A percentile compares a stretch with the other conserved stretches of the same genome.
These are phyloP conservation scores for Arthrobotrys sinensis DNA, from an alignment of 2,329 filamentous ascomycete genomes.

Conservation along the genomic window DNA sequence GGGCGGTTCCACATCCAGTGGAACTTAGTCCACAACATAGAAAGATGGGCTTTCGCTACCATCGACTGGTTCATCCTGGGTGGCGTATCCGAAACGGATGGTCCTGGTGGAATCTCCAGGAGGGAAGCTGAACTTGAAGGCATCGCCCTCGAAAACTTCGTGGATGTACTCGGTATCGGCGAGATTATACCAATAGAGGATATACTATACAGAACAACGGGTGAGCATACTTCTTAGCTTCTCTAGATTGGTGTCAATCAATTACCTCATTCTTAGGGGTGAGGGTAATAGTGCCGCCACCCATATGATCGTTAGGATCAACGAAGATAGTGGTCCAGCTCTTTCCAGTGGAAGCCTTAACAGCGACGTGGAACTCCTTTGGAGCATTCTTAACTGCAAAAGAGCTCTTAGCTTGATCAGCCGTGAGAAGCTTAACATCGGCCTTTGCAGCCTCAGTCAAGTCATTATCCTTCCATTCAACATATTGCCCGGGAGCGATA, in stretches of 20 bases:
- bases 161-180: conserved; percentile 27
- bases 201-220: neutral
- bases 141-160: conserved; percentile 25
- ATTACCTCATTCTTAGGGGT: conserved; percentile 36
- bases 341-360: conserved; percentile 22
- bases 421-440: conserved; percentile 2
- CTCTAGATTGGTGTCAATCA: neutral
- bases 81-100: conserved; percentile 29
- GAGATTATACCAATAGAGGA: conserved; percentile 28
- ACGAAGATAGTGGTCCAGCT: conserved; percentile 29
- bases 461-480: conserved; percentile 29
- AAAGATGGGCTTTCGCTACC: conserved; percentile 8
- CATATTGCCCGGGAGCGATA: conserved; percentile 17
- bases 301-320: conserved; percentile 28
- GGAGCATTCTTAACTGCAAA: conserved; percentile 37
- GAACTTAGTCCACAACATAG: neutral
- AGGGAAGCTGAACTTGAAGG: conserved; percentile 26
- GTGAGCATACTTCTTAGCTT: neutral
- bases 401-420: conserved; percentile 12
- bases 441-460: conserved; percentile 10
- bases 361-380: conserved; percentile 18
- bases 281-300: conserved; percentile 13
- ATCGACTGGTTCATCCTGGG: conserved; percentile 17
- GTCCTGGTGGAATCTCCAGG: conserved; percentile 25
- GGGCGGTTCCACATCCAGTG: neutral